phyloP scores from a whole-genome alignment of 2,329 filamentous ascomycete species.

The Gliomastix tumulicola region DNA sequence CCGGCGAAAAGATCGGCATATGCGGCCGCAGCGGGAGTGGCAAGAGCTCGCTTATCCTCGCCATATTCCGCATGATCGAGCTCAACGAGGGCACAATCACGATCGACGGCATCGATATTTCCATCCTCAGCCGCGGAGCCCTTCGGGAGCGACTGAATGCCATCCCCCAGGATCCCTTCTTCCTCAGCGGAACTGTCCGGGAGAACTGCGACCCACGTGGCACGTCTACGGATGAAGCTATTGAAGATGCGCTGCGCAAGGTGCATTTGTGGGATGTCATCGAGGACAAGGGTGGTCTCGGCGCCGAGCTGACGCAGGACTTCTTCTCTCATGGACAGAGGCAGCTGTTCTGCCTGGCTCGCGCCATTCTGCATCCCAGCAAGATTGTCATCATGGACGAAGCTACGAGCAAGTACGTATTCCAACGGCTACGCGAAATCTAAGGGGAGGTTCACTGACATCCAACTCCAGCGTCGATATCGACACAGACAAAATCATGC shows the following conservation, averaged over 20 bases:
- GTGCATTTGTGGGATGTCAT: constrained; percentile 37
- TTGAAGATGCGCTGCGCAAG: constrained; percentile 33
- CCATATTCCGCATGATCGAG: constrained; percentile 28
- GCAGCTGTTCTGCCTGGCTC: constrained; percentile 40
- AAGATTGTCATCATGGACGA: constrained; percentile 34
- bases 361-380: constrained; percentile 30
- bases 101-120: constrained; percentile 33
- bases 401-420: constrained; percentile 26
- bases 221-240: constrained; percentile 25
- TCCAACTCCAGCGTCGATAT: too few relatives aligned
- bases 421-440: too few relatives aligned
- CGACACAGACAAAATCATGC: constrained; percentile 60
- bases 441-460: too few relatives aligned
- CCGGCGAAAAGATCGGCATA: constrained; percentile 21
- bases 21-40: constrained; percentile 28
- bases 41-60: constrained; percentile 29
- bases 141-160: constrained; percentile 25
- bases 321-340: constrained; percentile 36
- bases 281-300: constrained; percentile 25
- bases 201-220: constrained; percentile 37
- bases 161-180: constrained; percentile 43
- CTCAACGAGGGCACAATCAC: constrained; percentile 30
- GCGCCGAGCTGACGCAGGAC: constrained; percentile 19
- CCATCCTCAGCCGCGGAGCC: constrained; percentile 13
- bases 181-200: constrained; percentile 37